A percentile compares a stretch with the other conserved stretches of the same genome.
Evolutionary conservation across 1,284 basidiomycete species (phyloP).

Genomic region (Puccinia hordei): DNA sequence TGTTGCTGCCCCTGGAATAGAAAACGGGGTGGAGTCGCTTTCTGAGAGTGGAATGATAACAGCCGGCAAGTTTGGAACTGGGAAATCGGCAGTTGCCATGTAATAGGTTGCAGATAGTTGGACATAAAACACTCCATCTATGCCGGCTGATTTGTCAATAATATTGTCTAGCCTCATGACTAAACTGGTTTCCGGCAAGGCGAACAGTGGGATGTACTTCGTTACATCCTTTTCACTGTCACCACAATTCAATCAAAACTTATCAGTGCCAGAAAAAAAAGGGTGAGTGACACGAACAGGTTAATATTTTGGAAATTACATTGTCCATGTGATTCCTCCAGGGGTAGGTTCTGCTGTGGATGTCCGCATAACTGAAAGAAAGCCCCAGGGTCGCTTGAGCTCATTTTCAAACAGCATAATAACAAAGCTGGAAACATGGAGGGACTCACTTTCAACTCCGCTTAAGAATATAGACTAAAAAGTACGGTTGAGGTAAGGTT

Average conservation of each 20-base stretch:
- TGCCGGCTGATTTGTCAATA: conserved; percentile 28
- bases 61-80: conserved; percentile 12
- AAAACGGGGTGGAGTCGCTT: neutral
- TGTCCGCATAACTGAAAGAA: conserved; percentile 41
- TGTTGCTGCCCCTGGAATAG: conserved; percentile 27
- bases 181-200: conserved; percentile 22
- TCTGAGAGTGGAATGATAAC: conserved; percentile 41
- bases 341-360: conserved; percentile 47
- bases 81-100: conserved; percentile 31
- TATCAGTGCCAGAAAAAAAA: neutral
- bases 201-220: conserved; percentile 41
- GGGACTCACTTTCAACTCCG: conserved; percentile 45
- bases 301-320: conserved; percentile 25
- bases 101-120: conserved; percentile 45
- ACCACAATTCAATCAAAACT: neutral
- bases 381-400: neutral
- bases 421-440: neutral
- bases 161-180: conserved; percentile 43
- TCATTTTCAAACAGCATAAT: neutral
- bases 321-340: conserved; percentile 49
- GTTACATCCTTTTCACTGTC: conserved; percentile 45
- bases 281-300: neutral
- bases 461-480: conserved; percentile 43
- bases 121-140: conserved; percentile 25
- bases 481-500: neutral